Evolutionary conservation across 2,329 filamentous ascomycete species (phyloP).

Genomic region (Hysterium pulicare): DNA sequence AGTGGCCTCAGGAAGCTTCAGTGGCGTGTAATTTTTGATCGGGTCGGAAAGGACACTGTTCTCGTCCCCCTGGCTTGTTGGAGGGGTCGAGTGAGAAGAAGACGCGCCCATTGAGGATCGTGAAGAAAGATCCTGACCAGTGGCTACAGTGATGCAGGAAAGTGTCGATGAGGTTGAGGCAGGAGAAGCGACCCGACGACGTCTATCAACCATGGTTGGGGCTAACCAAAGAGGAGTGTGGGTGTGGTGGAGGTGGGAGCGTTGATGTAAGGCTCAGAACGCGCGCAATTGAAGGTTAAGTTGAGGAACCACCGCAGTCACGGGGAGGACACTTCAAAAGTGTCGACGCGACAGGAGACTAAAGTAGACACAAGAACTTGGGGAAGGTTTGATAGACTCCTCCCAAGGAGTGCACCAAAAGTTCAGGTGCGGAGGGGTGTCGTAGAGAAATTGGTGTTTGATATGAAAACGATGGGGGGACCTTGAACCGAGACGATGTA

Average conservation of each 20-base stretch:
- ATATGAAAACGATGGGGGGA: slow-evolving; percentile 24
- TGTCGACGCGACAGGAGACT: slow-evolving; percentile 22
- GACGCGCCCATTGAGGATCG: slow-evolving; percentile 52
- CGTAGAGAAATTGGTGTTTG: slow-evolving; percentile 19
- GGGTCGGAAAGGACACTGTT: slow-evolving; percentile 51
- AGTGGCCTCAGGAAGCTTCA: slow-evolving; percentile 4
- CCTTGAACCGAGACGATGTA: slow-evolving; percentile 19
- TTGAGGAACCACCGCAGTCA: slow-evolving; percentile 20
- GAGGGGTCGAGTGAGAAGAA: slow-evolving; percentile 58
- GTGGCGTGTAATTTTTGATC: slow-evolving; percentile 7
- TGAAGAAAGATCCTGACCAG: slow-evolving; percentile 27
- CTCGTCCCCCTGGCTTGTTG: slow-evolving; percentile 63
- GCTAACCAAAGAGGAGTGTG: slow-evolving; percentile 1
- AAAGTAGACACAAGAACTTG: slow-evolving; percentile 12
- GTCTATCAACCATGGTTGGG: slow-evolving; percentile 24
- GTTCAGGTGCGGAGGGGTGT: slow-evolving; percentile 20
- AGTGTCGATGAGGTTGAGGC: slow-evolving; percentile 40
- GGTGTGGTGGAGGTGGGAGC: slow-evolving; percentile 14
- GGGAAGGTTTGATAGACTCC: slow-evolving; percentile 14
- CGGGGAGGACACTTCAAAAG: slow-evolving; percentile 32
- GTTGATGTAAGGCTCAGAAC: slow-evolving; percentile 25
- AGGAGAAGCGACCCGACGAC: slow-evolving; percentile 30
- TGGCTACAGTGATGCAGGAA: slow-evolving; percentile 41
- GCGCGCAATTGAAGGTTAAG: slow-evolving; percentile 32
- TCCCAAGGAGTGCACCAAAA: slow-evolving; percentile 22